Base-by-base conservation (phyloP, 2,329 filamentous ascomycete species). In the Paecilomyces sp. region DNA sequence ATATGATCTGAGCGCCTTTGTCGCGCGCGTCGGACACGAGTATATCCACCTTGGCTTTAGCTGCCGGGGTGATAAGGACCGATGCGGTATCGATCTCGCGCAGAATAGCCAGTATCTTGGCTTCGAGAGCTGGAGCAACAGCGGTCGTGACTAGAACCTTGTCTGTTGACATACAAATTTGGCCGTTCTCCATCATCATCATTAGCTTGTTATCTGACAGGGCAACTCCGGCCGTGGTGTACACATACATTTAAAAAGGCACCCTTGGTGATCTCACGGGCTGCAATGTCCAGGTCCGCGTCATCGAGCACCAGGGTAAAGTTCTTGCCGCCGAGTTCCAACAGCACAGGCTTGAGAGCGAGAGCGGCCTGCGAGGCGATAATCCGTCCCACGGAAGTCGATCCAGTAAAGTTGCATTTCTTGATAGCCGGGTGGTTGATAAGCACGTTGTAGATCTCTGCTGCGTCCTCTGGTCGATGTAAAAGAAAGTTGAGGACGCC, bases 161-260 rank as follows among this genome's bases (percentile, higher is more conserved):
- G 74, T 94, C 90, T 0, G 90, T 93, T 25, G 83, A 81, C 89
- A 94, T 93, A 79, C 91, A 94, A 51, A 93, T 86, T 73, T 95
- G 91, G 0, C 91, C 90, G 55, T 31, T 57, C 4, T 15, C 5
- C n/a, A 30, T 18, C 81, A 50, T n/a, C n/a, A n/a, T n/a, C 88
- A 33, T 6, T 65, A n/a, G 30, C 31, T 24, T 62, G n/a, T 61
- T 57, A 36, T 47, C 22, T 4, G 24, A 15, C 28, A 47, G n/a
- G n/a, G n/a, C n/a, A n/a, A n/a, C n/a, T n/a, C n/a, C n/a, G n/a
- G n/a, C n/a, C n/a, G n/a, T n/a, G n/a, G n/a, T n/a, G 41, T 4
- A 54, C 52, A 15, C 65, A 58, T 60, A 73, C 71, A 58, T 74
- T 73, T 52, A 74, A 60, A 55, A 72, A 73, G 6, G 71, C 66